phyloP scores from a whole-genome alignment of 192 early-diverging fungal species.

The Lunasporangiospora selenospora region DNA sequence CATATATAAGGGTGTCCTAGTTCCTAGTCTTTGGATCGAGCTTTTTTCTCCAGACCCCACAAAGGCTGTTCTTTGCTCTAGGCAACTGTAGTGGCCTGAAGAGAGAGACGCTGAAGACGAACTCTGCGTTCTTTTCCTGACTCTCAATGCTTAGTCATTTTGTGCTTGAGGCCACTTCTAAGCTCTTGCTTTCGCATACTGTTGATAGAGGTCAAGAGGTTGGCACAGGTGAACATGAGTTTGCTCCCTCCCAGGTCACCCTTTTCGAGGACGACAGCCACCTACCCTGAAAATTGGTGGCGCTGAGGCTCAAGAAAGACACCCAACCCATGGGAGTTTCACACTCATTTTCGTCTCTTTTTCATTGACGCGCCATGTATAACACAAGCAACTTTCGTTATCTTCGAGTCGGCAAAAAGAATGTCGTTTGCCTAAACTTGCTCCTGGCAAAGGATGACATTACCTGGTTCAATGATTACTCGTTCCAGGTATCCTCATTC shows the following conservation, averaged over 20 bases:
- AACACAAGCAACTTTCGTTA: constrained; percentile 34
- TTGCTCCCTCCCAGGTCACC: background rate
- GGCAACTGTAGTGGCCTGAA: too few relatives aligned
- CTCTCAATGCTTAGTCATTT: too few relatives aligned
- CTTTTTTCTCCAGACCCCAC: too few relatives aligned
- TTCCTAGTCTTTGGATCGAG: too few relatives aligned
- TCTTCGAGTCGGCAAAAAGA: constrained; percentile 32
- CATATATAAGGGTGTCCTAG: too few relatives aligned
- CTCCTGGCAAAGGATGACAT: constrained; percentile 38
- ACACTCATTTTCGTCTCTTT: background rate
- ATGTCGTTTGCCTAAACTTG: constrained; percentile 28
- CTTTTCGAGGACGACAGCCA: background rate
- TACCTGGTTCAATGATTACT: constrained; percentile 39
- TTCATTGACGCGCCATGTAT: constrained; percentile 9
- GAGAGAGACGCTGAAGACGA: too few relatives aligned
- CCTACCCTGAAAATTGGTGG: constrained; percentile 15
- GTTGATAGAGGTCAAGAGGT: background rate
- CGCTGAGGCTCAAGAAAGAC: background rate
- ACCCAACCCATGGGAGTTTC: background rate
- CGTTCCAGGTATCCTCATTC: constrained; percentile 21
- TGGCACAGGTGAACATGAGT: background rate
- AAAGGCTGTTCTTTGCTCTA: too few relatives aligned
- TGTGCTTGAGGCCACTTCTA: too few relatives aligned
- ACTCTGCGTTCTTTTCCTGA: too few relatives aligned
- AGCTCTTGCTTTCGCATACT: background rate